Evolutionary conservation across 140 eudicot genomes (phyloP), one percentile per base, ranked within the genome.

Genomic region (Artemisia princeps): DNA sequence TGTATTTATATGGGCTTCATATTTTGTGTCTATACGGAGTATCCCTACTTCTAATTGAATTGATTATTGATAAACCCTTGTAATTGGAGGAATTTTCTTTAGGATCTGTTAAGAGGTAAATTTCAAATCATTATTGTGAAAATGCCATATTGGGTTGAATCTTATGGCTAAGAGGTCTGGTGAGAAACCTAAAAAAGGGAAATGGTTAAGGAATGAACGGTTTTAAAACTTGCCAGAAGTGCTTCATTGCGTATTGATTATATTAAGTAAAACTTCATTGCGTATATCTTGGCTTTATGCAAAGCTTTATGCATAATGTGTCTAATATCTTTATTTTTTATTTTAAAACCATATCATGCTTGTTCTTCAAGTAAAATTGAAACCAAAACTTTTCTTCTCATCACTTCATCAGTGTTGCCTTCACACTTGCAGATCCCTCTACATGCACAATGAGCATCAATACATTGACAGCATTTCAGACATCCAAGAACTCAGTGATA

Each of bases 361-460:
- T 71, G 69, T 19, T 60, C 2, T 50, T 42, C 53, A 65, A 44
- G 52, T 55, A 44, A 42, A 2, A 8, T 9, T 48, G 19, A 57
- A 55, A 24, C 11, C 2, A 14, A 57, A 44, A 24, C 7, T 1
- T 26, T n/a, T 49, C 14, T 11, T 49, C 14, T 72, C 26, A 51
- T 37, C 59, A 65, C 14, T 17, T 72, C 26, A 51, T 37, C 59
- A 65, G 22, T 17, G 56, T 15, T 59, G 37, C 30, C 66, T 19
- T 78, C 60, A 62, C 57, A 42, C 58, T 54, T 57, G 67, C 75
- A 78, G 99, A 92, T 76, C 88, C 95, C 70, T 86, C 90, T 20
- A 72, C 87, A 45, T 88, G 95, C 88, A 77, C 88, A 2, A 80
- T 88, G 72, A 80, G 84, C 45, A 74, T 73, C 73, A 85, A 62